These are phyloP conservation scores for Podochytrium sp. DNA, from an alignment of 192 early-diverging fungal genomes.

Conservation along the genomic window DNA sequence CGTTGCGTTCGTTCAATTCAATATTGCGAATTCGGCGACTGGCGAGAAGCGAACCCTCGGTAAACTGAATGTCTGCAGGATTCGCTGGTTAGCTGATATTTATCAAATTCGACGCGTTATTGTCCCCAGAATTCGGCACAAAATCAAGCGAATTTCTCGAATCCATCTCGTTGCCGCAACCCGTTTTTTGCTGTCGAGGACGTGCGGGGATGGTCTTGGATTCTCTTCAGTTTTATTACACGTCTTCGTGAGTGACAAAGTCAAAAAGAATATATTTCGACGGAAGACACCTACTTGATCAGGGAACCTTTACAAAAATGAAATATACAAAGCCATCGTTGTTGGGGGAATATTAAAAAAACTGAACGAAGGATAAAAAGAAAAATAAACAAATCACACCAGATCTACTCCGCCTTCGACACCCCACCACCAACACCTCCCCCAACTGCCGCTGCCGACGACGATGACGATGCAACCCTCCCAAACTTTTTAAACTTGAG, in stretches of 20 bases:
- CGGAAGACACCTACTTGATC: neutral
- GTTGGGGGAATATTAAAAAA: no score
- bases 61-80: neutral
- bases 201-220: conserved; percentile 14
- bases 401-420: neutral
- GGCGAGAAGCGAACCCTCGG: neutral
- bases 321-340: no score
- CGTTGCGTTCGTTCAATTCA: neutral
- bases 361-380: no score
- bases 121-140: neutral
- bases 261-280: neutral
- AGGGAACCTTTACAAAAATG: neutral
- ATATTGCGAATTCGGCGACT: neutral
- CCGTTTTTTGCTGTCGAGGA: neutral
- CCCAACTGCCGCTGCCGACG: no score
- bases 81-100: neutral
- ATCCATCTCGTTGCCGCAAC: neutral
- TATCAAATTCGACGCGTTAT: neutral
- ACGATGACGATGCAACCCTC: neutral
- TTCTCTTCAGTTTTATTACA: conserved; percentile 8
- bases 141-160: neutral
- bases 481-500: conserved; percentile 30
- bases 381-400: no score
- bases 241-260: neutral
- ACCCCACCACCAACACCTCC: no score